Evolutionary conservation across 1,284 basidiomycete genomes (phyloP), one percentile per base, ranked within the genome.

Genomic region (Peniophora sp.): DNA sequence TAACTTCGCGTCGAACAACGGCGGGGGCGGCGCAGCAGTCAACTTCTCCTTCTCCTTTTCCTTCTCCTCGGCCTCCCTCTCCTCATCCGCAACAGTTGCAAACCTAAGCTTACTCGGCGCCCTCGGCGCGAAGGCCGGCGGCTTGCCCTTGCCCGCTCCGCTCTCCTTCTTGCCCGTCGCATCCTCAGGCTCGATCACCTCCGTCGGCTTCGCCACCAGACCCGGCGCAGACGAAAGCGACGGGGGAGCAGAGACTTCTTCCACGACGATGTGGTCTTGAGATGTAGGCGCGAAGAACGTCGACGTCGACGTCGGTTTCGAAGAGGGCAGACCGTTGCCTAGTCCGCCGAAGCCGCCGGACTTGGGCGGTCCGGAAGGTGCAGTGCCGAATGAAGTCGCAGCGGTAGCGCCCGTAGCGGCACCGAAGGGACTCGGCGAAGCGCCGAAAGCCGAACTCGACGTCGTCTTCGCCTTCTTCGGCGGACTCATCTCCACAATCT

Each of bases 111-210:
- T 32, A 32, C 27, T 32, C 5, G 27, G 27, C n/a, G 24, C 20
- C 42, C 20, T 24, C 24, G 24, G 18, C 42, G 49, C 43, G 12
- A 5, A 51, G 32, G 47, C 42, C 55, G 55, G 57, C 57, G 67
- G 66, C 51, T 74, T 69, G 3, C 68, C 69, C 20, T 58, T 59
- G 14, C 81, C 77, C 58, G 82, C 84, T 12, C 27, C 27, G 12
- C 27, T 32, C 5, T 12, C 27, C 12, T 32, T 12, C 27, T 27
- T 39, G 9, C 51, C 18, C 17, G 44, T 24, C 20, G 46, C 39
- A 20, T 70, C 70, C 11, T 52, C 51, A 6, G 70, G 70, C 53
- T 79, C 78, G 18, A 73, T 63, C 39, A 70, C 58, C 55, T 71
- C 73, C 15, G 64, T 59, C 8, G 70, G 69, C 35, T 55, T 63